Conservation (phyloP, 2,329 filamentous ascomycete genomes). For the Fusarium nanum region DNA sequence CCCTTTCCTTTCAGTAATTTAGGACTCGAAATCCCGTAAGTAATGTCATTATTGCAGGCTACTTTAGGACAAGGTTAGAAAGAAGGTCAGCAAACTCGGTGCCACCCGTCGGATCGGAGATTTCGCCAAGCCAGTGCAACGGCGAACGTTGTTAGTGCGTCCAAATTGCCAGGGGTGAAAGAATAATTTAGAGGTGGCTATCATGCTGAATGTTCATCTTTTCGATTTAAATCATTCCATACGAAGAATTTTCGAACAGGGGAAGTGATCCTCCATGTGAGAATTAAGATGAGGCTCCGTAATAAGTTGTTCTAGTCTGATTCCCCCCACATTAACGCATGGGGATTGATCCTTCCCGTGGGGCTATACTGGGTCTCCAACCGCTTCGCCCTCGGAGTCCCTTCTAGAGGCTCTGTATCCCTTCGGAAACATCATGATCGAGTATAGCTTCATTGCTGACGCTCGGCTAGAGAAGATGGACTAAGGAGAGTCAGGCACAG, state of each 20-base stretch:
- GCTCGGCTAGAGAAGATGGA: background rate
- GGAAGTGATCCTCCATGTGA: background rate
- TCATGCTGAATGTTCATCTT: too few relatives aligned
- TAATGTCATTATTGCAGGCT: background rate
- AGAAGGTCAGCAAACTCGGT: background rate
- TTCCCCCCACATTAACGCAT: background rate
- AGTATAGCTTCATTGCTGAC: background rate
- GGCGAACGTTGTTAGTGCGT: background rate
- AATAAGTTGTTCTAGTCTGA: background rate
- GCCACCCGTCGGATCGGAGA: background rate
- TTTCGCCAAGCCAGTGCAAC: background rate
- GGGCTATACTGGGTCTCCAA: background rate
- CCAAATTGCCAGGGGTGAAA: background rate
- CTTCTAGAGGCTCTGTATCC: background rate
- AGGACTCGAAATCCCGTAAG: background rate
- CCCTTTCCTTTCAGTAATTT: background rate
- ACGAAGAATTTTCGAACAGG: background rate
- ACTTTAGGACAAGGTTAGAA: background rate
- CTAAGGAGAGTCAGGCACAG: background rate
- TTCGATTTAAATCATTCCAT: background rate
- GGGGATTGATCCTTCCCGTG: background rate
- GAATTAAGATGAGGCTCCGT: background rate
- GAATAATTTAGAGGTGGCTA: background rate
- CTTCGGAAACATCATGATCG: background rate
- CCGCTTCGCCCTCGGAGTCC: background rate